These are phyloP conservation scores for Leccinum longicurvipes DNA, from an alignment of 768 basidiomycete species.

Conservation along the genomic window DNA sequence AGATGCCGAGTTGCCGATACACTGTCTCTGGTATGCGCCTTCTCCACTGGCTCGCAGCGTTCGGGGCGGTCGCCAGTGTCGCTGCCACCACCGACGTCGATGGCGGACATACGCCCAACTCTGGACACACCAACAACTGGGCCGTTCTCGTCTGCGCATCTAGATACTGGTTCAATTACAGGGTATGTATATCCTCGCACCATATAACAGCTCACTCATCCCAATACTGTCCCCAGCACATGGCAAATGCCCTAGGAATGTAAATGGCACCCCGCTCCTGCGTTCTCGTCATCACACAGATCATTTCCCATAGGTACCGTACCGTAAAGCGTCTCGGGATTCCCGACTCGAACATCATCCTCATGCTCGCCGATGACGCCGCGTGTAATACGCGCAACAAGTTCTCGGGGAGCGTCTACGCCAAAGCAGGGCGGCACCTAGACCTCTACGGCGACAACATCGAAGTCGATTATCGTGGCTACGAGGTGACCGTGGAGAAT, in stretches of 20 bases:
- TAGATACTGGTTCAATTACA: slow-evolving; percentile 97
- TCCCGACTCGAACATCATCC: slow-evolving; percentile 97
- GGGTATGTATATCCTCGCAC: slow-evolving; percentile 49
- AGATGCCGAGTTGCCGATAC: slow-evolving; percentile 28
- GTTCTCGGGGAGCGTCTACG: slow-evolving; percentile 89
- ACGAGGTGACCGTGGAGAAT: slow-evolving; percentile 97
- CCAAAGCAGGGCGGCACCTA: slow-evolving; percentile 74
- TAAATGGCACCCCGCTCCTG: slow-evolving; percentile 32
- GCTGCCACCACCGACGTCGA: slow-evolving; percentile 43
- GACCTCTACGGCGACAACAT: slow-evolving; percentile 96
- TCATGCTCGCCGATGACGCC: slow-evolving; percentile 97
- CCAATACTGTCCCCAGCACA: slow-evolving; percentile 60
- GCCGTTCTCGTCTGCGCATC: slow-evolving; percentile 95
- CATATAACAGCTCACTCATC: neutral
- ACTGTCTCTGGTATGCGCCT: slow-evolving; percentile 21
- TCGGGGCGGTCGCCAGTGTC: slow-evolving; percentile 34
- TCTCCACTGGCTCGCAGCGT: slow-evolving; percentile 26
- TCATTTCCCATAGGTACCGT: slow-evolving; percentile 67
- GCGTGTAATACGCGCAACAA: slow-evolving; percentile 92
- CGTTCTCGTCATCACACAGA: neutral
- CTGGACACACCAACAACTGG: slow-evolving; percentile 94
- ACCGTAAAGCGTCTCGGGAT: slow-evolving; percentile 98
- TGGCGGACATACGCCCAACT: slow-evolving; percentile 28
- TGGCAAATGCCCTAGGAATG: slow-evolving; percentile 98
- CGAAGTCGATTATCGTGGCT: slow-evolving; percentile 97